phyloP scores from a whole-genome alignment of 2,329 filamentous ascomycete species.

The Phaeosphaeria sp. region DNA sequence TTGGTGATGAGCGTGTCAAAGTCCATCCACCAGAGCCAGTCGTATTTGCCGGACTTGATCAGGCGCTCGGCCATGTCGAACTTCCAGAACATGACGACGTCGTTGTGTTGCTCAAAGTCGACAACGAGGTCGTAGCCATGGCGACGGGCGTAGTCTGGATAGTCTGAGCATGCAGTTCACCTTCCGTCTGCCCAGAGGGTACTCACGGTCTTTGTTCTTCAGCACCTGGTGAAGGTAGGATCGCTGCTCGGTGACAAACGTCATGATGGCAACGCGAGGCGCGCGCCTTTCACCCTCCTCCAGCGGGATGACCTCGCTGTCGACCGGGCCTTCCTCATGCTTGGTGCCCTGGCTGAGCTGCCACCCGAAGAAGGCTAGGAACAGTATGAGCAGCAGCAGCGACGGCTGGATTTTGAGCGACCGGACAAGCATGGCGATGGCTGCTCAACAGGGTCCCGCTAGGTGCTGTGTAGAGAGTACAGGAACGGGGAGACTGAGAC shows the following conservation, averaged over 20 bases:
- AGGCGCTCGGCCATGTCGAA: slow-evolving; percentile 49
- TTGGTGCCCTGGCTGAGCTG: slow-evolving; percentile 33
- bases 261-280: slow-evolving; percentile 44
- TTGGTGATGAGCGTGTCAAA: slow-evolving; percentile 53
- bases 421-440: slow-evolving; percentile 35
- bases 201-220: slow-evolving; percentile 48
- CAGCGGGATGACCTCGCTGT: slow-evolving; percentile 3
- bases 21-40: slow-evolving; percentile 55
- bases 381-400: slow-evolving; percentile 31
- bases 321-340: slow-evolving; percentile 14
- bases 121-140: slow-evolving; percentile 51
- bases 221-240: slow-evolving; percentile 46
- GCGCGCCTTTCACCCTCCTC: slow-evolving; percentile 16
- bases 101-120: slow-evolving; percentile 47
- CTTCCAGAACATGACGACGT: slow-evolving; percentile 46
- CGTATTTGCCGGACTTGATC: slow-evolving; percentile 41
- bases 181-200: not conserved
- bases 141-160: slow-evolving; percentile 46
- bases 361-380: slow-evolving; percentile 41
- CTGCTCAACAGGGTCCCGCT: not conserved
- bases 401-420: slow-evolving; percentile 31
- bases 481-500: not conserved
- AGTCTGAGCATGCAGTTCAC: slow-evolving; percentile 9
- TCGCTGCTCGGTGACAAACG: slow-evolving; percentile 46
- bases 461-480: not conserved